Percentiles rank a stretch among this genome's conserved stretches.
Conservation (phyloP, 2,329 filamentous ascomycete genomes). For the Rhexocercosporidium sp. region DNA sequence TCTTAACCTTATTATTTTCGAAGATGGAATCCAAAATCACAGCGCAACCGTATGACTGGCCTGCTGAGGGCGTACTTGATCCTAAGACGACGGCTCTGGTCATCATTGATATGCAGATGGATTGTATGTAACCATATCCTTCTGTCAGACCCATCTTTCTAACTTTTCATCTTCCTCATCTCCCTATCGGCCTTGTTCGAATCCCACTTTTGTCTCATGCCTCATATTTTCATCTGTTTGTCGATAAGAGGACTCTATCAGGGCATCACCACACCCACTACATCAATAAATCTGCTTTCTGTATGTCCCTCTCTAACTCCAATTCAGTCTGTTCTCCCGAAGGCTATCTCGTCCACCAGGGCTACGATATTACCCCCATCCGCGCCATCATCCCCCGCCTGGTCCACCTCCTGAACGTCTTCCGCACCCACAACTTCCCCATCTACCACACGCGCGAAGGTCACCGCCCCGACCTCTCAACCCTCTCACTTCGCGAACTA, state of each 20-base stretch:
- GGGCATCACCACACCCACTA: not conserved
- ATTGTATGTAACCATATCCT: slow-evolving; percentile 44
- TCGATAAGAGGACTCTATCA: not conserved
- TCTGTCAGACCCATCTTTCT: slow-evolving; percentile 23
- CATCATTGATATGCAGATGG: slow-evolving; percentile 61
- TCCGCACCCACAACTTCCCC: slow-evolving; percentile 47
- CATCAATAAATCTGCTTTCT: not conserved
- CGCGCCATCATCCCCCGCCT: slow-evolving; percentile 51
- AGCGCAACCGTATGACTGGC: slow-evolving; percentile 47
- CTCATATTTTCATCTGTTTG: not conserved
- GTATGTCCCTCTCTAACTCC: slow-evolving; percentile 15
- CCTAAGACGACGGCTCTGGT: slow-evolving; percentile 54
- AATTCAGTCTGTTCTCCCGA: slow-evolving; percentile 47
- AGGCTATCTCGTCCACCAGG: slow-evolving; percentile 56
- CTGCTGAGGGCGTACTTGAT: slow-evolving; percentile 46
- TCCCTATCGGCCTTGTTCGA: not conserved
- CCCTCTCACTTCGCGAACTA: slow-evolving; percentile 58
- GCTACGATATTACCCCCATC: slow-evolving; percentile 48
- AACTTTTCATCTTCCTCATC: not conserved
- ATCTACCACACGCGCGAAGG: slow-evolving; percentile 58
- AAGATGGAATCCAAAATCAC: slow-evolving; percentile 26
- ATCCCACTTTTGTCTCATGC: slow-evolving; percentile 12
- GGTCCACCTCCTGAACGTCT: slow-evolving; percentile 47
- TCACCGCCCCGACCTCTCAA: slow-evolving; percentile 60
- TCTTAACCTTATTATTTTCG: slow-evolving; percentile 15